Conservation (phyloP, 2,329 filamentous ascomycete species). For the Paecilomyces sp. region DNA sequence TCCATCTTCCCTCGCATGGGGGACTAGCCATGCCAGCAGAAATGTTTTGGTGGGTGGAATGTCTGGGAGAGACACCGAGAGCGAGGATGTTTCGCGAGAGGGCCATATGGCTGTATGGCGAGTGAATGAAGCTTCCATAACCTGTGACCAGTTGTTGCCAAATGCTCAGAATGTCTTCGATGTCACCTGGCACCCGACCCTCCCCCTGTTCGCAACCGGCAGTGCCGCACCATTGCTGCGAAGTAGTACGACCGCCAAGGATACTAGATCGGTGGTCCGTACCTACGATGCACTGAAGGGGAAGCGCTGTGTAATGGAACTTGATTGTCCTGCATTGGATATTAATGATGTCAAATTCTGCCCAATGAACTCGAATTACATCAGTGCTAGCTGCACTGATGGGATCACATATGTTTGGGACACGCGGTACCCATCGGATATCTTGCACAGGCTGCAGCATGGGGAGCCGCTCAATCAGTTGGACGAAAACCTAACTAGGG, state of each 20-base stretch:
- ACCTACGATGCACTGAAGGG: constrained; percentile 40
- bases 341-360: constrained; percentile 55
- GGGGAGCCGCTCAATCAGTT: constrained; percentile 45
- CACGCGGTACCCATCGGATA: constrained; percentile 36
- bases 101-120: constrained; percentile 53
- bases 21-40: constrained; percentile 26
- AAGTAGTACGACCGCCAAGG: constrained; percentile 21
- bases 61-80: constrained; percentile 32
- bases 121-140: constrained; percentile 31
- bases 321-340: constrained; percentile 53
- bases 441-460: constrained; percentile 46
- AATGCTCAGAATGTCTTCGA: constrained; percentile 52
- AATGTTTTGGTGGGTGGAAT: constrained; percentile 50
- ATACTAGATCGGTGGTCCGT: constrained; percentile 44
- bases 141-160: constrained; percentile 33
- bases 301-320: constrained; percentile 34
- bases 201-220: constrained; percentile 47
- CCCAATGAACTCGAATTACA: constrained; percentile 37
- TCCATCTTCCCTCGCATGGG: constrained; percentile 45
- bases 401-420: constrained; percentile 57
- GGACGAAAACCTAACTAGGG: constrained; percentile 29
- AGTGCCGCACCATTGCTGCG: constrained; percentile 31
- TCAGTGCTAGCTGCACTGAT: constrained; percentile 55
- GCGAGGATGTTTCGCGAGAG: constrained; percentile 25
- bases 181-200: constrained; percentile 47